phyloP scores from a whole-genome alignment of 2,329 filamentous ascomycete species.

The Penicillium corylophilum region DNA sequence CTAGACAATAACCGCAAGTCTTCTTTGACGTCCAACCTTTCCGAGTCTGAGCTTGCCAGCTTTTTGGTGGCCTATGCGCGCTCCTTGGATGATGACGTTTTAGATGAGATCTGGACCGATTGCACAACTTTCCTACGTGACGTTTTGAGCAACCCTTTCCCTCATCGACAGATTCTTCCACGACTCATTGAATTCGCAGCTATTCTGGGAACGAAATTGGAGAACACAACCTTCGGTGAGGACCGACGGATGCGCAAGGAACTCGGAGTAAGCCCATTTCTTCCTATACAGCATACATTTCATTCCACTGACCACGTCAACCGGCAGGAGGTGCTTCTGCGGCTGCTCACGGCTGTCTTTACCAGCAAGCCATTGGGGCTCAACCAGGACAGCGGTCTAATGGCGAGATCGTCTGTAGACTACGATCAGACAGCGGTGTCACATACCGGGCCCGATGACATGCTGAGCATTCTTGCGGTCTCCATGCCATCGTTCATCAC shows the following conservation, averaged over 20 bases:
- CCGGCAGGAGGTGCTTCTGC: slow-evolving; percentile 76
- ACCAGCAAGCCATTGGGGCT: slow-evolving; percentile 80
- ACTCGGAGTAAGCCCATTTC: slow-evolving; percentile 64
- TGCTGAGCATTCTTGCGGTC: slow-evolving; percentile 73
- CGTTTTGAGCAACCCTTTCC: slow-evolving; percentile 87
- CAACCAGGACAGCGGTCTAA: slow-evolving; percentile 54
- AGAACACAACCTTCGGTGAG: slow-evolving; percentile 97
- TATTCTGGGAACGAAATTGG: slow-evolving; percentile 89
- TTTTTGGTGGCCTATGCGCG: slow-evolving; percentile 89
- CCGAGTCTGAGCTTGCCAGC: slow-evolving; percentile 77
- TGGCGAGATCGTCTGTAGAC: slow-evolving; percentile 42
- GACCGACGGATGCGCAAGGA: slow-evolving; percentile 89
- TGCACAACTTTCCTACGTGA: slow-evolving; percentile 89
- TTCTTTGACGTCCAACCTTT: slow-evolving; percentile 79
- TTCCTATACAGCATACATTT: neutral
- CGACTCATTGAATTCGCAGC: slow-evolving; percentile 84
- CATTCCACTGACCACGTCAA: slow-evolving; percentile 20
- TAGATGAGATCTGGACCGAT: slow-evolving; percentile 97
- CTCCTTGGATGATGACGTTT: slow-evolving; percentile 91
- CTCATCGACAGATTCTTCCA: slow-evolving; percentile 86
- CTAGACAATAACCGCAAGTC: slow-evolving; percentile 80
- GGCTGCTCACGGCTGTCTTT: slow-evolving; percentile 88
- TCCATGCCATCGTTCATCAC: slow-evolving; percentile 79
- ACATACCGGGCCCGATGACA: slow-evolving; percentile 63
- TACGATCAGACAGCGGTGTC: slow-evolving; percentile 40